A percentile compares a stretch with the other conserved stretches of the same genome.
Evolutionary conservation across 768 basidiomycete species (phyloP).

Genomic region (Naganishia antarctica): DNA sequence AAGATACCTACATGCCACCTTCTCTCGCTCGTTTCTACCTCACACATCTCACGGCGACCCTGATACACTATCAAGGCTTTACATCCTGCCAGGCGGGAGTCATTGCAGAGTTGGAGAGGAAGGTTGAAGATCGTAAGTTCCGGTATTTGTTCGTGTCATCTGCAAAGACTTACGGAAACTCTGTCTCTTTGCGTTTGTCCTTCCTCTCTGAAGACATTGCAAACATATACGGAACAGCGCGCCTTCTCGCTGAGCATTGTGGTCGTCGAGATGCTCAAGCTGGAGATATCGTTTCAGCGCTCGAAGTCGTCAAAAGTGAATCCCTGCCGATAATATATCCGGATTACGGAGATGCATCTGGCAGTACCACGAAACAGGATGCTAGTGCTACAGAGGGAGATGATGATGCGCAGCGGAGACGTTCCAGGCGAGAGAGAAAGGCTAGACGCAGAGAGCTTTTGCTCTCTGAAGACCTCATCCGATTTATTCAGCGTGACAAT

Average conservation of each 20-base stretch:
- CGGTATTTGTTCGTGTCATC: too few species aligned
- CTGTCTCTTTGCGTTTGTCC: neutral
- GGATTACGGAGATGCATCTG: neutral
- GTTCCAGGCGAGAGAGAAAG: constrained; percentile 6
- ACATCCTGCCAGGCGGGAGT: constrained; percentile 14
- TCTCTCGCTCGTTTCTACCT: constrained; percentile 17
- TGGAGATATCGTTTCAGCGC: constrained; percentile 9
- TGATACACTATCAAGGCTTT: constrained; percentile 19
- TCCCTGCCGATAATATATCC: neutral
- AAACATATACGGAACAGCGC: constrained; percentile 9
- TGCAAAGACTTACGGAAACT: neutral
- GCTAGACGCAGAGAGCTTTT: neutral
- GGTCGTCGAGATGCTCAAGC: constrained; percentile 1
- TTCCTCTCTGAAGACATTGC: constrained; percentile 11
- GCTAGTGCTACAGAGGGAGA: too few species aligned
- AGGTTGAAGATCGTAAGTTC: constrained; percentile 10
- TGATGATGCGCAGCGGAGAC: neutral
- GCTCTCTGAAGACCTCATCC: constrained; percentile 11
- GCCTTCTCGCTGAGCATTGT: constrained; percentile 10
- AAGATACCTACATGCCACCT: constrained; percentile 8
- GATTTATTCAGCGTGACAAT: constrained; percentile 15
- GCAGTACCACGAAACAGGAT: neutral
- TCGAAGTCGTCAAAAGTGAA: neutral
- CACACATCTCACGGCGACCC: constrained; percentile 12
- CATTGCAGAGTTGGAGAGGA: constrained; percentile 9